Evolutionary conservation across 2,329 filamentous ascomycete genomes (phyloP).

Genomic region (Simplicillium sp.): DNA sequence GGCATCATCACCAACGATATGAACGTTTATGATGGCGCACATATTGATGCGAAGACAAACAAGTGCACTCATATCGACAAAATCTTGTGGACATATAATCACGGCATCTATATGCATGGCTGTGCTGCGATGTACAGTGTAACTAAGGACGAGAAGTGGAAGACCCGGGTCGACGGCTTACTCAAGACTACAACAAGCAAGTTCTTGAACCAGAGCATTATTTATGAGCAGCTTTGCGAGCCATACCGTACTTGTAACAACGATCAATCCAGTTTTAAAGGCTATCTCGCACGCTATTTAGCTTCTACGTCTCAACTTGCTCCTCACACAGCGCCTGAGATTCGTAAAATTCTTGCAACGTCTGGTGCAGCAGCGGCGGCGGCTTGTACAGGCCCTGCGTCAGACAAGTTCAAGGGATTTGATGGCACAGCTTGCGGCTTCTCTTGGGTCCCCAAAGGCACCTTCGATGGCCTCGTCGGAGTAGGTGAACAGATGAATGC

Average conservation of each 20-base stretch:
- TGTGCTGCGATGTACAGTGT: conserved; percentile 54
- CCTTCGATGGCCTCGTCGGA: conserved; percentile 50
- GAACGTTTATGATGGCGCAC: conserved; percentile 42
- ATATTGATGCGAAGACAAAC: conserved; percentile 22
- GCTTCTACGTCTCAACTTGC: conserved; percentile 44
- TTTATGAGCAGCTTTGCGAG: conserved; percentile 63
- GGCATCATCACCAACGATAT: conserved; percentile 47
- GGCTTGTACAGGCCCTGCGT: conserved; percentile 38
- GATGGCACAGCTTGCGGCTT: conserved; percentile 58
- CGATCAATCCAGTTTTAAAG: conserved; percentile 70
- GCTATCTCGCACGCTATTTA: conserved; percentile 61
- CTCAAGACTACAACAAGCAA: conserved; percentile 36
- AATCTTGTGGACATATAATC: conserved; percentile 62
- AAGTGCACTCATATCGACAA: conserved; percentile 43
- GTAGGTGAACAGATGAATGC: conserved; percentile 65
- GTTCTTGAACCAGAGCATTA: conserved; percentile 45
- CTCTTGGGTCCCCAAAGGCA: conserved; percentile 42
- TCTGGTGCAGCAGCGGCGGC: conserved; percentile 42
- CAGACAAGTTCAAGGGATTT: conserved; percentile 36
- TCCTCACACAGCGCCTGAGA: conserved; percentile 37
- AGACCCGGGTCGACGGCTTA: conserved; percentile 49
- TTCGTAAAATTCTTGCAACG: conserved; percentile 41
- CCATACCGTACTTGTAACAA: conserved; percentile 49
- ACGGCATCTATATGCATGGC: conserved; percentile 55
- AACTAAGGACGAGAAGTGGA: conserved; percentile 43